Evolutionary conservation across 257 asterid genomes (phyloP).

Genomic region (Fraxinus anomala): DNA sequence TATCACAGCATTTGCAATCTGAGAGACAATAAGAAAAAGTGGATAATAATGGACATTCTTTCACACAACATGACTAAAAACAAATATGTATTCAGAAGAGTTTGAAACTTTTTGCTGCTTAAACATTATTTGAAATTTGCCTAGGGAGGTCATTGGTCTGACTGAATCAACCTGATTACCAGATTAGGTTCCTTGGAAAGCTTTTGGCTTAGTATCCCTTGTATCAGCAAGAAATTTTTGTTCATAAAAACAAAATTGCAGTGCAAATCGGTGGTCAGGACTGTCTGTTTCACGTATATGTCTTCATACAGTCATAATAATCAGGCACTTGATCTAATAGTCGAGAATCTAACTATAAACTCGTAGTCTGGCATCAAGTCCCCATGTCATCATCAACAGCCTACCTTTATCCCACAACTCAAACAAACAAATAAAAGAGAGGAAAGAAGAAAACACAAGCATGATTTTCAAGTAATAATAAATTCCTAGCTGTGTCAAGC

Average conservation of each 20-base stretch:
- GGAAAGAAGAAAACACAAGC: neutral
- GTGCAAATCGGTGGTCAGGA: neutral
- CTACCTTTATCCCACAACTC: neutral
- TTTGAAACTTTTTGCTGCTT: neutral
- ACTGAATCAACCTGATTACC: too few relatives aligned
- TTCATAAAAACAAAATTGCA: neutral
- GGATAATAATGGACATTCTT: neutral
- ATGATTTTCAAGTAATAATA: neutral
- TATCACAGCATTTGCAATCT: constrained; percentile 62
- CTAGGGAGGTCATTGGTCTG: too few relatives aligned
- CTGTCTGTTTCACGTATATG: neutral
- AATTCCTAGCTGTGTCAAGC: neutral
- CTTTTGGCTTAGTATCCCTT: neutral
- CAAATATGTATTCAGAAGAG: neutral
- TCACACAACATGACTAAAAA: neutral
- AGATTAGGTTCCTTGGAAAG: too few relatives aligned
- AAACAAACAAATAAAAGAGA: neutral
- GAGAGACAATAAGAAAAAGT: constrained; percentile 4
- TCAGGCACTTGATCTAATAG: neutral
- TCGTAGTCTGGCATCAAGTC: neutral
- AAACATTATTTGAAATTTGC: neutral
- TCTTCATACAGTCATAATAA: neutral
- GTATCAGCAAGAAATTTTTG: neutral
- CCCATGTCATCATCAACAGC: neutral
- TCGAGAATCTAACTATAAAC: neutral